Conservation (phyloP, 2,329 filamentous ascomycete genomes). For the Monilinia fructigena region DNA sequence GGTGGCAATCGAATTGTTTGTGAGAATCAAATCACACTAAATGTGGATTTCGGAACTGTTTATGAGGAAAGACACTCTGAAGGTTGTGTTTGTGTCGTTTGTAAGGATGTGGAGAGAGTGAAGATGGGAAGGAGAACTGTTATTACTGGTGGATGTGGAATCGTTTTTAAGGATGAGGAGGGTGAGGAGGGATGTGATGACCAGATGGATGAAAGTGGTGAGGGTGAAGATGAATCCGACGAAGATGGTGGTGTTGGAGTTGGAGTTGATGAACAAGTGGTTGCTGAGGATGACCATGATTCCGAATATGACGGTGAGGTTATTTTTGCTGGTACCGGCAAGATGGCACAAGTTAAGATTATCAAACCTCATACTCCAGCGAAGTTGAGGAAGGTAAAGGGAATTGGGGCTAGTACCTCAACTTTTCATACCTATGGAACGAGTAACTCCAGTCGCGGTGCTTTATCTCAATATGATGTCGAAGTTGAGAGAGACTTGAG, state of each 20-base stretch:
- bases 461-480: not conserved
- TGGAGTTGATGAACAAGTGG: not conserved
- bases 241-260: not conserved
- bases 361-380: constrained; percentile 1
- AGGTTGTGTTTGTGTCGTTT: not conserved
- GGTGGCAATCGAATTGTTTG: constrained; percentile 2
- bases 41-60: constrained; percentile 9
- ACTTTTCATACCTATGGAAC: not conserved
- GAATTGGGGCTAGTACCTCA: not conserved
- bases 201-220: not conserved
- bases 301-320: not conserved
- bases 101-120: not conserved
- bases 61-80: constrained; percentile 2
- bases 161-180: too few relatives aligned
- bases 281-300: not conserved
- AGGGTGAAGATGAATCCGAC: not conserved
- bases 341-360: not conserved
- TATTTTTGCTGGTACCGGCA: not conserved
- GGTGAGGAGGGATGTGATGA: not conserved
- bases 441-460: not conserved
- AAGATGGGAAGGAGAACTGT: not conserved
- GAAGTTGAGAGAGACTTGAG: not conserved
- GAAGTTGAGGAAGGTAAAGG: not conserved
- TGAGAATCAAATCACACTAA: not conserved
- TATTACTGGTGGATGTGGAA: not conserved